Percentiles rank a stretch among this genome's conserved stretches.
These are phyloP conservation scores for Solanum aculeatissimum DNA, from an alignment of 305 asterid genomes.

Conservation along the genomic window DNA sequence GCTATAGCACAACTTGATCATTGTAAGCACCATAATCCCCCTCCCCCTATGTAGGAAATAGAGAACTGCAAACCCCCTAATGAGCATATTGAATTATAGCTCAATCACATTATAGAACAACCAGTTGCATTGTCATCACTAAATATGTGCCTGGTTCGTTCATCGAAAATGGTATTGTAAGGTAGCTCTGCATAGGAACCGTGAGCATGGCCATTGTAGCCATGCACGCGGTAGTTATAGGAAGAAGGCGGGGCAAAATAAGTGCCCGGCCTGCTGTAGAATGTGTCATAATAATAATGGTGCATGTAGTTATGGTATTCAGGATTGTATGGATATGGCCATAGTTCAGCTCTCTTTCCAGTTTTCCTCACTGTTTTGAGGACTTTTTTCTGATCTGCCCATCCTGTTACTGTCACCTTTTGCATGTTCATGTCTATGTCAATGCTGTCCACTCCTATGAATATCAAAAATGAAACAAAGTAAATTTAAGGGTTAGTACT, in stretches of 20 bases:
- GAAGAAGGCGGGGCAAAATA: slow-evolving; percentile 15
- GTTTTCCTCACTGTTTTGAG: slow-evolving; percentile 43
- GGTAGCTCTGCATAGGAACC: slow-evolving; percentile 49
- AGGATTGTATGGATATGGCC: slow-evolving; percentile 72
- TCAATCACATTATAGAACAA: slow-evolving; percentile 48
- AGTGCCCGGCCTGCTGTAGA: slow-evolving; percentile 7
- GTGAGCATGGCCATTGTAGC: slow-evolving; percentile 38
- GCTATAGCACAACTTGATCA: not conserved
- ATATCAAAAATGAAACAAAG: not conserved
- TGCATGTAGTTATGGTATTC: slow-evolving; percentile 36
- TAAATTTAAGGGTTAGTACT: not conserved
- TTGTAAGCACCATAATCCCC: not conserved
- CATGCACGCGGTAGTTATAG: slow-evolving; percentile 29
- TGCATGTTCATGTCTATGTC: slow-evolving; percentile 62
- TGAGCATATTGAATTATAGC: not conserved
- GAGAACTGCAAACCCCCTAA: not conserved
- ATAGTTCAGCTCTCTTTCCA: slow-evolving; percentile 52
- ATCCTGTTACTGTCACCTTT: slow-evolving; percentile 58
- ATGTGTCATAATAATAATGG: slow-evolving; percentile 33
- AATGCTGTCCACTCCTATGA: slow-evolving; percentile 42
- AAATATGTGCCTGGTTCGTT: slow-evolving; percentile 32
- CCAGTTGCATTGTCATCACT: slow-evolving; percentile 58
- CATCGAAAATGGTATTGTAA: slow-evolving; percentile 17
- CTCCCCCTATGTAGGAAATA: not conserved
- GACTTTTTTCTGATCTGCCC: slow-evolving; percentile 42